Evolutionary conservation across 1,139 yeast genomes (phyloP), one percentile per base, ranked within the genome.

Genomic region (Candida buenavistaensis): DNA sequence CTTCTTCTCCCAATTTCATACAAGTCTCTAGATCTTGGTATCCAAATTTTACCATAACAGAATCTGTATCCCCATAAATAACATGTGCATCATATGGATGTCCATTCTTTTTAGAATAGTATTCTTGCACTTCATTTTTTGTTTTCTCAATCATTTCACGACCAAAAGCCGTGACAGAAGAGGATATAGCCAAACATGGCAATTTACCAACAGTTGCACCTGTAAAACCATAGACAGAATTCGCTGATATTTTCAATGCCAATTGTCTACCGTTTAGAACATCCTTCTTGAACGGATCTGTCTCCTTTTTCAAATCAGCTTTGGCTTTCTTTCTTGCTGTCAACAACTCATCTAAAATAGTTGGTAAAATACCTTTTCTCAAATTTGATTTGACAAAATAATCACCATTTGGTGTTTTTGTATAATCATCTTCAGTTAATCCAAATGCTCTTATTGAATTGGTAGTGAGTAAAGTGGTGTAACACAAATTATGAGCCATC

Each of bases 401-500:
- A 55, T 92, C 97, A 3, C 95, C 95, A 50, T 88, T 92, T 0
- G 99, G 99, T 0, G 97, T 85, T 33, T 72, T 66, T 1, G 86
- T 82, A 56, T 92, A 94, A 53, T 94, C 97, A 33, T 77, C 81
- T 46, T 83, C 80, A 26, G 73, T 68, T 28, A 94, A 64, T 0
- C 69, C 69, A 40, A 83, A 71, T 30, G 85, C 72, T 27, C 80
- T 77, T 25, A 89, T 84, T 0, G 95, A 77, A 28, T 75, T 77
- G 43, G 76, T 78, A 47, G 78, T 84, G 35, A 92, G 62, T 28
- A 92, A 64, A 0, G 98, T 90, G 0, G 98, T 92, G 59, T 94
- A 94, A 59, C 99, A 94, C 40, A 94, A 68, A 57, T 94, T 94
- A 58, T 94, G 99, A 0, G 99, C 98, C 97, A 92, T 92, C 97